Evolutionary conservation across 2,329 filamentous ascomycete genomes (phyloP).

Genomic region (Xylaria sp.): DNA sequence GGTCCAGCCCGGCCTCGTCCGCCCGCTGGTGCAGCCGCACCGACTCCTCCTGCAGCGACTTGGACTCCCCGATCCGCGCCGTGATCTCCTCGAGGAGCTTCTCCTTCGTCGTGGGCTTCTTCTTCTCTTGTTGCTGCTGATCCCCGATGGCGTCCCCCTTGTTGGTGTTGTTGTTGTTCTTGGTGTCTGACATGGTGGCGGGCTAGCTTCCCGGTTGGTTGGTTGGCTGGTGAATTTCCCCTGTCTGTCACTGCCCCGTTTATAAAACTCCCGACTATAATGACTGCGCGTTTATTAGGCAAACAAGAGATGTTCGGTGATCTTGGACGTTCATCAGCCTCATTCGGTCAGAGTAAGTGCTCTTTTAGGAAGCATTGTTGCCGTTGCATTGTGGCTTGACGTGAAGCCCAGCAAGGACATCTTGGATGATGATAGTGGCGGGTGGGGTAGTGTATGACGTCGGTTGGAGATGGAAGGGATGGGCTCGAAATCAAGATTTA

Average conservation of each 20-base stretch:
- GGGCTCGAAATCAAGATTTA: not conserved
- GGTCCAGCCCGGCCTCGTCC: slow-evolving; percentile 32
- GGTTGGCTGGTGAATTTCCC: not conserved
- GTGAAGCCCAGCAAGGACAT: slow-evolving; percentile 17
- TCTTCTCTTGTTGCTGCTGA: no score
- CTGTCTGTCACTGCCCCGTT: no score
- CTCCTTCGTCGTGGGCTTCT: slow-evolving; percentile 33
- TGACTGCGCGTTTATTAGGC: not conserved
- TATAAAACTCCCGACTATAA: not conserved
- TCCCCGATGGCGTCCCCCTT: slow-evolving; percentile 6
- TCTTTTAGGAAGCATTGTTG: slow-evolving; percentile 16
- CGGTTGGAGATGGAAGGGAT: not conserved
- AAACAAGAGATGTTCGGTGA: not conserved
- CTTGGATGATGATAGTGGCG: not conserved
- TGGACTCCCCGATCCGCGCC: slow-evolving; percentile 35
- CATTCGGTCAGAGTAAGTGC: slow-evolving; percentile 19
- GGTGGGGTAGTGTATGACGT: not conserved
- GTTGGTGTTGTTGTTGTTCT: slow-evolving; percentile 3
- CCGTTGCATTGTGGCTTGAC: slow-evolving; percentile 24
- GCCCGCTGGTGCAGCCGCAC: slow-evolving; percentile 32
- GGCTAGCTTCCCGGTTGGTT: not conserved
- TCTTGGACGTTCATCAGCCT: slow-evolving; percentile 10
- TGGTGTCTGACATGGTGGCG: slow-evolving; percentile 19
- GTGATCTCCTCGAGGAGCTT: slow-evolving; percentile 38
- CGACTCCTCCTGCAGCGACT: slow-evolving; percentile 34